Evolutionary conservation across 345 rosid species (phyloP), one percentile per base, ranked within the genome.

Genomic region (Populus davidiana): DNA sequence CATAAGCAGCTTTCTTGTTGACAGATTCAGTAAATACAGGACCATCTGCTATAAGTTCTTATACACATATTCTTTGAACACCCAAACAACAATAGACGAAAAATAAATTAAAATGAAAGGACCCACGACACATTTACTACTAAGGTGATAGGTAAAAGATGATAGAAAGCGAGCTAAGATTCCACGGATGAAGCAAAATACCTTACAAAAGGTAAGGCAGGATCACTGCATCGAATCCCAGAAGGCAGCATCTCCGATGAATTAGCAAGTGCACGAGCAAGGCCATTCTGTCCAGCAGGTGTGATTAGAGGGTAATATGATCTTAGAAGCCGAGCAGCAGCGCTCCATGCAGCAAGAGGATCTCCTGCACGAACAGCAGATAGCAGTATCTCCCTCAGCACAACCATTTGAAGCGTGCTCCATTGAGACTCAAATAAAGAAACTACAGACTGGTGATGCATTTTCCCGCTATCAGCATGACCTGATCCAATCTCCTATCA

Each of bases 341-440:
- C 98, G 73, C 97, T 94, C 99, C 99, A 93, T 5, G 99, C 97
- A 81, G 93, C 88, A 82, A 94, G 93, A 81, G 98, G 99, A 86
- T 96, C 98, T 81, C 94, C 96, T 39, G 98, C 97, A 70, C 98
- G 93, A 87, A 91, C 97, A 81, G 99, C 93, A 84, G 99, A 93
- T 73, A 94, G 89, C 81, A 94, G 85, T 89, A 96, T 91, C 91
- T 96, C 99, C 83, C 98, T 88, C 73, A 96, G 86, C 73, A 96
- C 99, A 85, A 96, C 98, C 99, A 96, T 96, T 89, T 94, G 99
- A 83, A 96, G 88, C 29, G 93, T 92, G 90, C 98, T 94, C 99
- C 99, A 96, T 67, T 91, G 99, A 74, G 98, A 96, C 86, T 94
- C 97, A 70, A 91, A 96, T 77, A 92, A 84, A 63, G 97, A 94